Percentiles rank a stretch among this genome's conserved stretches.
Conservation (phyloP, 345 rosid species). For the Euphorbia lathyris region DNA sequence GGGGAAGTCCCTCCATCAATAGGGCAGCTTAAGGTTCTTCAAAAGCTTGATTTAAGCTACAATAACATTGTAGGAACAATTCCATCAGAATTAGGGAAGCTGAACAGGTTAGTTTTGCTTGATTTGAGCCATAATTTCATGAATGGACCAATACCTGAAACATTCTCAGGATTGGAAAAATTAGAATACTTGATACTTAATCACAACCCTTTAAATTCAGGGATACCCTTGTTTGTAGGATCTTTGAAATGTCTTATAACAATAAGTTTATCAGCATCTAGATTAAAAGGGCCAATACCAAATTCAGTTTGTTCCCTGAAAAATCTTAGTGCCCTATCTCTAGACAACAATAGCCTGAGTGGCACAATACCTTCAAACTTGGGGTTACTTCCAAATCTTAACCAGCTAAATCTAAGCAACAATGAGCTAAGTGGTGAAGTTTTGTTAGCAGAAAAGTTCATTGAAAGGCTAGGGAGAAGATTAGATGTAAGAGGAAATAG, state of each 20-base stretch:
- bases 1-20: slow-evolving; percentile 35
- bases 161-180: slow-evolving; percentile 35
- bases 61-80: slow-evolving; percentile 35
- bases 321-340: slow-evolving; percentile 34
- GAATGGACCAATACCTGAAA: slow-evolving; percentile 42
- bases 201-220: slow-evolving; percentile 39
- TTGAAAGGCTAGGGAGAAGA: slow-evolving; percentile 39
- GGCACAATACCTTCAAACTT: slow-evolving; percentile 38
- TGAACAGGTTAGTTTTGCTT: slow-evolving; percentile 41
- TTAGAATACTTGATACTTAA: slow-evolving; percentile 35
- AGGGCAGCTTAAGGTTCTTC: slow-evolving; percentile 38
- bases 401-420: slow-evolving; percentile 39
- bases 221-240: slow-evolving; percentile 29
- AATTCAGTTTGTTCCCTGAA: slow-evolving; percentile 29
- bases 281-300: slow-evolving; percentile 35
- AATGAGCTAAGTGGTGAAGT: slow-evolving; percentile 40
- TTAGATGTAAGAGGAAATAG: slow-evolving; percentile 41
- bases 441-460: slow-evolving; percentile 27
- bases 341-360: slow-evolving; percentile 37
- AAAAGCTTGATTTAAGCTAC: slow-evolving; percentile 37
- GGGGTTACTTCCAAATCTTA: slow-evolving; percentile 36
- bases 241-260: slow-evolving; percentile 28
- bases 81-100: slow-evolving; percentile 30
- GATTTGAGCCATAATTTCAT: slow-evolving; percentile 42
- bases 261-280: slow-evolving; percentile 42